Conservation (phyloP, 768 basidiomycete species). For the Galerina marginata region DNA sequence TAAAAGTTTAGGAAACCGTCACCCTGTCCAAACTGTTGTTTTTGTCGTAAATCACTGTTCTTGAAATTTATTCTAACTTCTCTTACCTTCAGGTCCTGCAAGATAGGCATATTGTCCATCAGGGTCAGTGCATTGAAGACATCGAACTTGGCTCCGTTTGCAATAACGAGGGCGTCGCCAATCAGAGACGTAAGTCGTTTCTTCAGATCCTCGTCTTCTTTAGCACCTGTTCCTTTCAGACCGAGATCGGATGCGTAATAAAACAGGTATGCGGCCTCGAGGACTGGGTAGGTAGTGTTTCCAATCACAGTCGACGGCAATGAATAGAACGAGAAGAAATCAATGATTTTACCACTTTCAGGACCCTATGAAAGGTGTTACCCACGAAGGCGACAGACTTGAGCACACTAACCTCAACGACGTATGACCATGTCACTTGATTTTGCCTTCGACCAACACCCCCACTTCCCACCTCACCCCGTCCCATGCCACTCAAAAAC, state of each 20-base stretch:
- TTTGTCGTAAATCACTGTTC: neutral
- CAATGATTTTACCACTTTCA: constrained; percentile 82
- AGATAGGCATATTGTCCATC: constrained; percentile 89
- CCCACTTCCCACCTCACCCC: constrained; percentile 54
- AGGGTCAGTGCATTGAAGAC: constrained; percentile 95
- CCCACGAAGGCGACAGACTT: neutral
- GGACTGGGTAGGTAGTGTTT: constrained; percentile 66
- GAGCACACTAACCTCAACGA: constrained; percentile 78
- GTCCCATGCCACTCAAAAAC: constrained; percentile 84
- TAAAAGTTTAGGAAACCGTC: constrained; percentile 93
- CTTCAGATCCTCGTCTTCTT: constrained; percentile 68
- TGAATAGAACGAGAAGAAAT: constrained; percentile 97
- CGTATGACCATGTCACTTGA: constrained; percentile 96
- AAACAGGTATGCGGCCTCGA: constrained; percentile 94
- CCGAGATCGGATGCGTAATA: constrained; percentile 90
- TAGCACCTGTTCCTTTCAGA: constrained; percentile 54
- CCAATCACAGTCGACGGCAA: constrained; percentile 93
- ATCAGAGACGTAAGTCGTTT: constrained; percentile 74
- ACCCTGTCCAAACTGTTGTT: constrained; percentile 82
- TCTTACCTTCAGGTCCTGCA: constrained; percentile 81
- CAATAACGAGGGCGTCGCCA: constrained; percentile 80
- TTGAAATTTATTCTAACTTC: constrained; percentile 18
- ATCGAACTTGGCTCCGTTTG: constrained; percentile 87
- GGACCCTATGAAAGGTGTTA: constrained; percentile 62
- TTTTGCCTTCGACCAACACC: constrained; percentile 60